Percentiles rank a stretch among this genome's conserved stretches.
Evolutionary conservation across 331 rosid genomes (phyloP).

Genomic region (Dryas integrifolia): DNA sequence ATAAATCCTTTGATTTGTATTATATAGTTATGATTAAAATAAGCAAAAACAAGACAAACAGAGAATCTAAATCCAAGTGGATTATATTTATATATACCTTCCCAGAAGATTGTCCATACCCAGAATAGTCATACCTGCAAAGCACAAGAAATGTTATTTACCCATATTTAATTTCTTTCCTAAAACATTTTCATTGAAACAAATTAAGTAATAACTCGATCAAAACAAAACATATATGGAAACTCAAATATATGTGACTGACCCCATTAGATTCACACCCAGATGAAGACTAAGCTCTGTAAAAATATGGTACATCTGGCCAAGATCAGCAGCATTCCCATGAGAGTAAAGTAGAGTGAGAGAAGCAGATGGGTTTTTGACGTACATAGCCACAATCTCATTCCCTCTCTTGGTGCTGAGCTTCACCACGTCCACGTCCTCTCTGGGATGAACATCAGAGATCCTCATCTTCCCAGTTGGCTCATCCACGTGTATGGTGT

Average conservation of each 20-base stretch:
- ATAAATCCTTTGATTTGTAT: no score
- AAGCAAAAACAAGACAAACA: no score
- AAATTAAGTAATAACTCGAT: background rate
- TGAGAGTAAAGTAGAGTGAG: constrained; percentile 62
- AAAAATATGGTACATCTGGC: constrained; percentile 60
- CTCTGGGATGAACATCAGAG: constrained; percentile 43
- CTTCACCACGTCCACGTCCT: constrained; percentile 58
- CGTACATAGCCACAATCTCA: constrained; percentile 53
- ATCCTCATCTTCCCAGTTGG: constrained; percentile 47
- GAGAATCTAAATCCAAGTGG: background rate
- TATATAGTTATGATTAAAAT: no score
- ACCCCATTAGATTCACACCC: constrained; percentile 74
- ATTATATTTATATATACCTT: constrained; percentile 39
- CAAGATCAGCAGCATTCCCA: constrained; percentile 77
- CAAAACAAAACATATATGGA: background rate
- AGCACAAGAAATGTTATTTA: constrained; percentile 9
- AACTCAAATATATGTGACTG: constrained; percentile 15
- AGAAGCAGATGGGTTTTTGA: constrained; percentile 57
- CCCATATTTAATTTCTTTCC: background rate
- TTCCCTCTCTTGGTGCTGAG: constrained; percentile 56
- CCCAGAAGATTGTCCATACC: constrained; percentile 76
- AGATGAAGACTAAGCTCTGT: constrained; percentile 59
- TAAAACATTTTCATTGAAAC: background rate
- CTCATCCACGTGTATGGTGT: constrained; percentile 35
- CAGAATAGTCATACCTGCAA: constrained; percentile 74